Base-by-base conservation (phyloP, 225 moss, liverwort and hornwort genomes). In the Sphagnum contortum region DNA sequence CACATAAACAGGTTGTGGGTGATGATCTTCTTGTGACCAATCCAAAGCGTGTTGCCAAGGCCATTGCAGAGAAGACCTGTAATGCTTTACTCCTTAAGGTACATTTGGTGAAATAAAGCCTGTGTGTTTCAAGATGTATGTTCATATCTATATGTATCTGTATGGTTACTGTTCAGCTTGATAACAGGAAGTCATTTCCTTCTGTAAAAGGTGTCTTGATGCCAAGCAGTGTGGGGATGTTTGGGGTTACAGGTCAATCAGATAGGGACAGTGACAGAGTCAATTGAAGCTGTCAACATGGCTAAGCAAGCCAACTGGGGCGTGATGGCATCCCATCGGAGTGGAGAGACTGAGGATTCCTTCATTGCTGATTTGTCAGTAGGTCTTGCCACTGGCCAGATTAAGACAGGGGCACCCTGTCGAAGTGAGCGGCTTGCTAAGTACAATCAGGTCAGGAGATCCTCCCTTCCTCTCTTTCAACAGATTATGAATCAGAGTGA, bases 31-130 rank as follows among this genome's bases (percentile, higher is more conserved):
- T 95, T 55, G 95, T 92, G 61, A 95, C 95, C 67, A 95, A 95
- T 69, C 95, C 95, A 46, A 95, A 95, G 79, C 86, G 91, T 67
- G 95, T 95, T 63, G 86, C 89, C n/a, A 90, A 91, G 71, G 95
- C 95, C 49, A 95, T 95, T 57, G 72, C 78, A 44, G 89, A 92
- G 76, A 73, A 86, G 47, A 90, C 86, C 49, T 95, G 95, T 79
- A 95, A 95, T 70, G 95, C 95, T 13, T 80, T 95, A 14, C 95
- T 95, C 60, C 82, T 95, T 57, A 95, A 92, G 92, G 95, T 95
- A 66, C 53, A 62, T 13, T 63, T 56, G 49, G 45, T 58, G 29
- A 29, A 29, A 29, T 29, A 29, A 29, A 29, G 29, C 29, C 29
- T 29, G 29, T 29, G 29, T 29, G 29, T 29, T 29, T 29, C 29